phyloP scores from a whole-genome alignment of 306 rosid species.

The Dryas octopetala region DNA sequence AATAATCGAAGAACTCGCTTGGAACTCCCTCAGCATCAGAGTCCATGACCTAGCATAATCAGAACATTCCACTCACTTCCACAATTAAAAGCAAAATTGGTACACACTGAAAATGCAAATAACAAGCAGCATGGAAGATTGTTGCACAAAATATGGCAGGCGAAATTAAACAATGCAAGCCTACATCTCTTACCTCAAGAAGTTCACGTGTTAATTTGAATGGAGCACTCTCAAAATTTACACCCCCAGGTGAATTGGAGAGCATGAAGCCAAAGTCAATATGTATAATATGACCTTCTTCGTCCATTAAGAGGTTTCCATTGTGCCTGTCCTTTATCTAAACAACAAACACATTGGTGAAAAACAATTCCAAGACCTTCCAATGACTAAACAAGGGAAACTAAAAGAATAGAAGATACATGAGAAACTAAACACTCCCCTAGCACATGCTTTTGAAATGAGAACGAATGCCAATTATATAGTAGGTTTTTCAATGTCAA shows the following conservation, averaged over 20 bases:
- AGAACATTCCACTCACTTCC: slow-evolving; percentile 20
- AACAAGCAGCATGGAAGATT: not conserved
- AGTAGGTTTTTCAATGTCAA: not conserved
- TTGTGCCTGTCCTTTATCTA: slow-evolving; percentile 97
- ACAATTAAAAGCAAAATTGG: not conserved
- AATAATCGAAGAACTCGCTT: slow-evolving; percentile 97
- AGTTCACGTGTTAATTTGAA: slow-evolving; percentile 96
- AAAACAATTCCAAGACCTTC: slow-evolving; percentile 22
- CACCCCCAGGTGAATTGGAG: slow-evolving; percentile 98
- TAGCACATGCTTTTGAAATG: not conserved
- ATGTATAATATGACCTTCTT: slow-evolving; percentile 97
- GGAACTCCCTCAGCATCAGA: slow-evolving; percentile 99
- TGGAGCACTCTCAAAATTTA: slow-evolving; percentile 98
- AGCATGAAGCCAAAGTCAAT: slow-evolving; percentile 99
- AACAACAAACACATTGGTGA: slow-evolving; percentile 19
- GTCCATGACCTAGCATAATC: slow-evolving; percentile 86
- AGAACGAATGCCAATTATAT: not conserved
- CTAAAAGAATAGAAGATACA: not conserved
- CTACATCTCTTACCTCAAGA: slow-evolving; percentile 62
- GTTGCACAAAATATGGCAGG: not conserved
- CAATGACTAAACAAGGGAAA: not conserved
- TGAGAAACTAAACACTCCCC: not conserved
- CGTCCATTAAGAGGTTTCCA: slow-evolving; percentile 93
- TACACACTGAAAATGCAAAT: not conserved
- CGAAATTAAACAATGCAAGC: not conserved